Conservation (phyloP, 306 rosid genomes). For the Parietaria judaica region DNA sequence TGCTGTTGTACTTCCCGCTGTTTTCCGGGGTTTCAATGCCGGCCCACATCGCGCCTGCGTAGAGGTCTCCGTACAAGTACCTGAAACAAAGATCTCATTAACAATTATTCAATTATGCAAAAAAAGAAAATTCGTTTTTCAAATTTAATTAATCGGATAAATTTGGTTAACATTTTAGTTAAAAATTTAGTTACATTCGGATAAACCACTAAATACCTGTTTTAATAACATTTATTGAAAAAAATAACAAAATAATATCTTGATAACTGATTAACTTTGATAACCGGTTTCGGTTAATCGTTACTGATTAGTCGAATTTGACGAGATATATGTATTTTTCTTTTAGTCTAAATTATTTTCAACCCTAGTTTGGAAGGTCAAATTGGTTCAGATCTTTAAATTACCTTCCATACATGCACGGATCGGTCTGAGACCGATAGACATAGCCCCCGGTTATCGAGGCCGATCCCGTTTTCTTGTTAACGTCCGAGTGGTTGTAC, state of each 20-base stretch:
- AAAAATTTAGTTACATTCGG: no score
- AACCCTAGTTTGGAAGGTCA: not conserved
- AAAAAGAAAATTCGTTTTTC: no score
- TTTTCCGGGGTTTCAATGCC: conserved; percentile 53
- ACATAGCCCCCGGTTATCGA: conserved; percentile 78
- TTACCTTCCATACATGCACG: conserved; percentile 92
- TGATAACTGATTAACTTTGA: no score
- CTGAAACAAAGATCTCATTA: conserved; percentile 23
- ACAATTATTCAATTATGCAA: no score
- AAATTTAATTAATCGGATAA: no score
- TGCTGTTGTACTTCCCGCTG: conserved; percentile 67
- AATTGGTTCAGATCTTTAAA: not conserved
- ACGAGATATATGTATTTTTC: no score
- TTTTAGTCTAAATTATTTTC: not conserved
- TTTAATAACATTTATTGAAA: no score
- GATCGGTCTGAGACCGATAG: conserved; percentile 79
- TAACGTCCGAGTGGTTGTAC: conserved; percentile 64
- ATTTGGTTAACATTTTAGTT: no score
- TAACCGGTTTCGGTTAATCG: no score
- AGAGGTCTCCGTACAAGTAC: conserved; percentile 75
- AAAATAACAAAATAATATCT: no score
- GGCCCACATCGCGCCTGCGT: conserved; percentile 72
- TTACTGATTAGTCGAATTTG: no score
- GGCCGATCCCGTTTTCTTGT: conserved; percentile 77
- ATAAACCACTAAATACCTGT: no score